A percentile compares a stretch with the other conserved stretches of the same genome.
Conservation (phyloP, 495 filamentous ascomycete species). For the Hypomontagnella submonticulosa region DNA sequence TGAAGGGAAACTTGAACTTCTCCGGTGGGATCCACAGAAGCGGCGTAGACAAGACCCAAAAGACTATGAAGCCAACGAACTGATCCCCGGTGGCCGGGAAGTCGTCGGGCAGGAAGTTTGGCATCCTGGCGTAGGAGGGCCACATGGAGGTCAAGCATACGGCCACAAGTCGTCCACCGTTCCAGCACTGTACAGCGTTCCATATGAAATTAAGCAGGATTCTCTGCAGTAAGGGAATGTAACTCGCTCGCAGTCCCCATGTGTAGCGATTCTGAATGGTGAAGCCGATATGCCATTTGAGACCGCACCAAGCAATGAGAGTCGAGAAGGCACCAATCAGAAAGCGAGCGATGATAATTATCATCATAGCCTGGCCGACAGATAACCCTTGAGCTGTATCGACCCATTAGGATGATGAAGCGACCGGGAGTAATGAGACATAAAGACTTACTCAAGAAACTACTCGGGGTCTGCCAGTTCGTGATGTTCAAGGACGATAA, state of each 20-base stretch:
- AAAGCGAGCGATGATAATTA: constrained; percentile 47
- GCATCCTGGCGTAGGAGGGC: constrained; percentile 55
- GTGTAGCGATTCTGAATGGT: constrained; percentile 52
- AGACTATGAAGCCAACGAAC: constrained; percentile 56
- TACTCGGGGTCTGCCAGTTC: constrained; percentile 54
- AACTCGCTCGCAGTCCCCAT: constrained; percentile 46
- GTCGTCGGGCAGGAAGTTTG: constrained; percentile 52
- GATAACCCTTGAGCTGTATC: constrained; percentile 48
- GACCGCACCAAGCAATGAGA: constrained; percentile 52
- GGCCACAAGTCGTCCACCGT: constrained; percentile 46
- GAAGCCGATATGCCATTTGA: constrained; percentile 54
- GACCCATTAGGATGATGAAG: constrained; percentile 1
- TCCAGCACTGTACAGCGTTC: constrained; percentile 45
- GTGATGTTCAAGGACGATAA: constrained; percentile 46
- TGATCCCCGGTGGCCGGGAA: constrained; percentile 55
- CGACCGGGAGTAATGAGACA: not conserved
- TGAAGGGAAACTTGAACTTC: constrained; percentile 54
- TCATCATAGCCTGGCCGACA: constrained; percentile 51
- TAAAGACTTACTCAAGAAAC: constrained; percentile 48
- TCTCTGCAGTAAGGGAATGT: constrained; percentile 40
- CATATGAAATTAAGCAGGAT: constrained; percentile 47
- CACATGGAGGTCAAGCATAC: constrained; percentile 56
- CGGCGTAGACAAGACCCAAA: constrained; percentile 52
- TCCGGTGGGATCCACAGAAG: constrained; percentile 56
- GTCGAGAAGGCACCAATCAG: constrained; percentile 49